Conservation (phyloP, 768 basidiomycete genomes). For the Pleurotus platypus region DNA sequence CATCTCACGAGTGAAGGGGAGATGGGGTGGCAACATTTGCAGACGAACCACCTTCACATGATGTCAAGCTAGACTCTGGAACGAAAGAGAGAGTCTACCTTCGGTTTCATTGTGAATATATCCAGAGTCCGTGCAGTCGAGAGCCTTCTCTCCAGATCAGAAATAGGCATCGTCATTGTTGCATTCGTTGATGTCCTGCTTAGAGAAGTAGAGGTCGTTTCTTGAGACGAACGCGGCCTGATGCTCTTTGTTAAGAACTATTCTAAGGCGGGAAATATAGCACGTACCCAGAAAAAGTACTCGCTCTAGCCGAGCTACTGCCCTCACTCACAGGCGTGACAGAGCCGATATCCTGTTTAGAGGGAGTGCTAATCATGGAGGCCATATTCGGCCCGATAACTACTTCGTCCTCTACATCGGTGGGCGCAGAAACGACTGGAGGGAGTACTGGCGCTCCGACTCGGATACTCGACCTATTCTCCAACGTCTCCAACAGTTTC, state of each 20-base stretch:
- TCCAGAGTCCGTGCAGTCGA: conserved; percentile 79
- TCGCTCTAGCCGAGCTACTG: conserved; percentile 48
- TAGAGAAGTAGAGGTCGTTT: conserved; percentile 51
- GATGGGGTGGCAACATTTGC: conserved; percentile 79
- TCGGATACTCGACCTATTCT: conserved; percentile 49
- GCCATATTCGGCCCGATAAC: conserved; percentile 49
- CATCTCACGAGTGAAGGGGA: conserved; percentile 77
- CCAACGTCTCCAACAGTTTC: conserved; percentile 61
- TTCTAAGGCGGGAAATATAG: not conserved
- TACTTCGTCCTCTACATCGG: conserved; percentile 50
- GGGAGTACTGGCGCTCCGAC: conserved; percentile 35
- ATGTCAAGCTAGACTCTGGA: conserved; percentile 7
- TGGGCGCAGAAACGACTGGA: conserved; percentile 16
- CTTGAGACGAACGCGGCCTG: conserved; percentile 60
- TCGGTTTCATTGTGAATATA: conserved; percentile 93
- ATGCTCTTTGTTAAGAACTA: not conserved
- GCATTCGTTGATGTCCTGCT: conserved; percentile 45
- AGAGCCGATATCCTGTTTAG: not conserved
- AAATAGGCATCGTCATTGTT: conserved; percentile 53
- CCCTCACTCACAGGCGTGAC: conserved; percentile 17
- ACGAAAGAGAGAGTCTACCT: conserved; percentile 44
- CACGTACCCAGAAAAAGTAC: conserved; percentile 55
- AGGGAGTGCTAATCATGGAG: conserved; percentile 7
- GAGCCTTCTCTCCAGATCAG: conserved; percentile 79
- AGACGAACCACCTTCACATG: conserved; percentile 72